Base-by-base conservation (phyloP, 1,139 yeast genomes). In the Blastobotrys aristatus region DNA sequence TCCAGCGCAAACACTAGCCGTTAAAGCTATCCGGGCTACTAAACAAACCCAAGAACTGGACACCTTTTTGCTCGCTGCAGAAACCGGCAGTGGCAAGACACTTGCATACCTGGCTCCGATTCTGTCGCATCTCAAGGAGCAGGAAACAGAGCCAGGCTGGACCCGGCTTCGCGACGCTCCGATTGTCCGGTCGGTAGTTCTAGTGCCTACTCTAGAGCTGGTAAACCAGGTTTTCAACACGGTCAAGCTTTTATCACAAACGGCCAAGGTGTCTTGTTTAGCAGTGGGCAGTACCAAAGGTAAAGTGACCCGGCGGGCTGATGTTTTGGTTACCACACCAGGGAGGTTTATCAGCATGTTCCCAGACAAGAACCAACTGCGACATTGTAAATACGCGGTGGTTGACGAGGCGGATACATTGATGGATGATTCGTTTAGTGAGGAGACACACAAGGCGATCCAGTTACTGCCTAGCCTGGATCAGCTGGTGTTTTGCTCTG, bases 401-500 rank as follows among this genome's bases (percentile, higher is more conserved):
- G 76, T 85, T n/a, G 98, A 92, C 64, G 98, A 92, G 65, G 97
- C 98, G 0, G 98, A 92, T 65, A 86, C 97, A 0, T 70, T 92
- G 47, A 76, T 92, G 80, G 96, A 90, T 60, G 77, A 79, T 47
- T 84, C 95, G 0, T 90, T 92, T 77, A 68, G 81, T 14, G 76
- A 76, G 32, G 82, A 82, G 50, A 87, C 96, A 0, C 75, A 79
- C 54, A 65, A 72, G 4, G 75, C 79, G 0, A 66, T 89, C 30
- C 72, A 71, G 40, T 65, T 69, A 45, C 74, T 85, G 64, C 71
- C 75, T 2, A 75, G 77, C 50, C 69, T 84, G 35, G 71, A 72
- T 44, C 86, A 86, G 54, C 67, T 88, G 31, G 73, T 89, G 1
- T 78, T 92, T 56, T 87, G 94, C 52, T 83, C 96, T 1, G 97